Percentiles rank a stretch among this genome's conserved stretches.
Evolutionary conservation across 2,329 filamentous ascomycete genomes (phyloP).

Genomic region (Xylariaceae sp.): DNA sequence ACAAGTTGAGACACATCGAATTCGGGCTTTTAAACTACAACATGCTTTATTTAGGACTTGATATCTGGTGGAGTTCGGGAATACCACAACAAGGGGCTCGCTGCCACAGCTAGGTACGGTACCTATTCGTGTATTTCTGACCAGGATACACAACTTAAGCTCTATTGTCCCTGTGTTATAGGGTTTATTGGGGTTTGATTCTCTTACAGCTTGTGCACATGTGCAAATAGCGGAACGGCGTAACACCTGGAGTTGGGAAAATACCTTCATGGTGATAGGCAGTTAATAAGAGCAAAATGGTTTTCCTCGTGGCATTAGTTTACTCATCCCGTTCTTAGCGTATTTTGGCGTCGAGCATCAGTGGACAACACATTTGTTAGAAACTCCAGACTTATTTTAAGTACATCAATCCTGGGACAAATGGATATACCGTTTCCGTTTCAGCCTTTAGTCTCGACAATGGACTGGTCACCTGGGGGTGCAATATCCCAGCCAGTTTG

Average conservation of each 20-base stretch:
- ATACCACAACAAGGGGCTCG: background rate
- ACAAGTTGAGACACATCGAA: background rate
- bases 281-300: too few species aligned
- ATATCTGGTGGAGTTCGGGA: conserved; percentile 28
- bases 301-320: too few species aligned
- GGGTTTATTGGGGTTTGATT: background rate
- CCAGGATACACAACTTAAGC: conserved; percentile 14
- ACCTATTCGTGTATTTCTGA: conserved; percentile 1
- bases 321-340: too few species aligned
- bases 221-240: background rate
- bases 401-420: too few species aligned
- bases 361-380: too few species aligned
- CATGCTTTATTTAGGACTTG: conserved; percentile 3
- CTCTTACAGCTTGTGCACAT: background rate
- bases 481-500: too few species aligned
- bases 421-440: too few species aligned
- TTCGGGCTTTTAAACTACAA: conserved; percentile 5
- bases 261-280: conserved; percentile 1
- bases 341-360: too few species aligned
- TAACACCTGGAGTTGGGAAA: conserved; percentile 19
- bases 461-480: too few species aligned
- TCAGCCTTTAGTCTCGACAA: too few species aligned
- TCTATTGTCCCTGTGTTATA: background rate
- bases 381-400: too few species aligned
- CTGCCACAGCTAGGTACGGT: background rate